Evolutionary conservation across 352 stramenopile genomes (phyloP).

Genomic region (Pythium folliculosum): DNA sequence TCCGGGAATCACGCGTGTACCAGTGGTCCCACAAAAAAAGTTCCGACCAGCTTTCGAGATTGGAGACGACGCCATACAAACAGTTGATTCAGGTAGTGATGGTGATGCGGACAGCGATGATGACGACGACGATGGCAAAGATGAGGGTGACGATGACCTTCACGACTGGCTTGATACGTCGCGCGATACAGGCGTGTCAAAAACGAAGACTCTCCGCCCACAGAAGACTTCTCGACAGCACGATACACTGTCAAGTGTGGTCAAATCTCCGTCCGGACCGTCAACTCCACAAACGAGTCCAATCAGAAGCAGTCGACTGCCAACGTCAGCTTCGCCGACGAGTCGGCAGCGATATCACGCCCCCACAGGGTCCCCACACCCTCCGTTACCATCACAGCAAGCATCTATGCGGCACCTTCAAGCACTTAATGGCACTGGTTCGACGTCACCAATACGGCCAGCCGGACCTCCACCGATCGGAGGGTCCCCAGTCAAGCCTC

Average conservation of each 20-base stretch:
- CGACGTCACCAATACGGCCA: slow-evolving; percentile 48
- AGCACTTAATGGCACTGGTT: slow-evolving; percentile 12
- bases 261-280: neutral
- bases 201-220: neutral
- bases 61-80: slow-evolving; percentile 10
- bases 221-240: neutral
- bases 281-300: slow-evolving; percentile 7
- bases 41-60: slow-evolving; percentile 22
- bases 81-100: slow-evolving; percentile 21
- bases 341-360: neutral
- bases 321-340: slow-evolving; percentile 5
- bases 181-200: slow-evolving; percentile 6
- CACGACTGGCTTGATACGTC: slow-evolving; percentile 55
- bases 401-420: slow-evolving; percentile 31
- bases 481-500: slow-evolving; percentile 36
- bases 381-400: slow-evolving; percentile 18
- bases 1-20: neutral
- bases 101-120: slow-evolving; percentile 27
- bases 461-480: slow-evolving; percentile 26
- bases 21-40: neutral
- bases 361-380: slow-evolving; percentile 12
- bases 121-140: slow-evolving; percentile 19
- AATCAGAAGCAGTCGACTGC: neutral
- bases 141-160: slow-evolving; percentile 45
- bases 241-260: neutral